Base-by-base conservation (phyloP, 352 stramenopile genomes). In the Globisporangium paddicum region DNA sequence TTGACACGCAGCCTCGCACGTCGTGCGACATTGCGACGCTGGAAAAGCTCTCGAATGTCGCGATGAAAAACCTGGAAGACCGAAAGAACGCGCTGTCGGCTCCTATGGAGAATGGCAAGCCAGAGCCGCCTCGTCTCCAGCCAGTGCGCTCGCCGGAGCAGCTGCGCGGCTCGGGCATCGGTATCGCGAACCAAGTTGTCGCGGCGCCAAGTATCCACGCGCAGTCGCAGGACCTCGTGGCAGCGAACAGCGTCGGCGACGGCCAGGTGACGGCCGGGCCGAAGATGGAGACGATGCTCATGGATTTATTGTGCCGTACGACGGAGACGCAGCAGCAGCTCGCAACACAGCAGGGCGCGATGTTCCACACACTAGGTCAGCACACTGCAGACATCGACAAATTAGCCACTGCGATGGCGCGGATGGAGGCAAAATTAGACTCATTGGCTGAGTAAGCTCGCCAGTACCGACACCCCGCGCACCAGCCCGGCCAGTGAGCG, bases 211-310 rank as follows among this genome's bases (percentile, higher is more conserved):
- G 79, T 23, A 41, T 68, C 11, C 57, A 72, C 16, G 25, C 63
- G 30, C 60, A 80, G 42, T 90, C 85, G 51, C 85, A 95, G 69
- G 85, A 95, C 54, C 69, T 95, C 35, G 85, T 95, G 8, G 81
- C 85, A 2, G 77, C 81, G 5, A 90, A 89, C 68, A 66, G 42
- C 28, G 71, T 85, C n/a, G 82, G 82, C 11, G 85, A 95, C 48
- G 85, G 85, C 19, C 85, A 95, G 60, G 82, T 95, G 16, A 91
- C 82, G 5, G 73, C 82, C 25, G 85, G 85, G 13, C 85, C 85
- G 1, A 95, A 95, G 85, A 93, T 95, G 82, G 85, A 95, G 60
- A 93, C 85, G 59, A 95, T 95, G 85, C 68, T 95, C 37, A 95
- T 95, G 85, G 85, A 95, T 73, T 64, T 95, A 55, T 67, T 95